These are phyloP conservation scores for Phytopythium litorale DNA, from an alignment of 352 stramenopile genomes.

Conservation along the genomic window DNA sequence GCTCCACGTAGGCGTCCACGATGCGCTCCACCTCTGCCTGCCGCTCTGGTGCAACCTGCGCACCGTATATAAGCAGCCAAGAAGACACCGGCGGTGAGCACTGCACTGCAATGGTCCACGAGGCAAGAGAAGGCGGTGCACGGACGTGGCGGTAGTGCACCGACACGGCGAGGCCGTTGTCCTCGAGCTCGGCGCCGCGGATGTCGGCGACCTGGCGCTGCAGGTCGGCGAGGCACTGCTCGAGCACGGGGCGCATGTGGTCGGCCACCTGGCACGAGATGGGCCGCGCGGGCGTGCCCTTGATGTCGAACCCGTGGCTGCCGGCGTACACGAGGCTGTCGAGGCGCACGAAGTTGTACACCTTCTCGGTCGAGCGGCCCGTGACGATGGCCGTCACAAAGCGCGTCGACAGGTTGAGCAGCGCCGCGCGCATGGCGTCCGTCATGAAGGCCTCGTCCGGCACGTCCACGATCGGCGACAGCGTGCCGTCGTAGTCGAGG, in stretches of 20 bases:
- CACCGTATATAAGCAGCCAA: constrained; percentile 8
- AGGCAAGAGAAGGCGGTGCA: neutral
- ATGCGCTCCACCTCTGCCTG: constrained; percentile 82
- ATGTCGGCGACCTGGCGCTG: constrained; percentile 36
- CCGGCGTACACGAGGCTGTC: constrained; percentile 77
- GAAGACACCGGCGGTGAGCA: neutral
- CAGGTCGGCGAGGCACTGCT: constrained; percentile 36
- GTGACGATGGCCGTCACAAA: constrained; percentile 76
- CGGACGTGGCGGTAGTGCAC: constrained; percentile 74
- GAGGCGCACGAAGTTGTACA: constrained; percentile 75
- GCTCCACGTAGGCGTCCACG: constrained; percentile 70
- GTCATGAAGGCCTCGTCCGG: constrained; percentile 66
- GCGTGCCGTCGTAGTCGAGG: constrained; percentile 72
- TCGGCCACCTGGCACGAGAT: constrained; percentile 60
- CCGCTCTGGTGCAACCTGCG: constrained; percentile 32
- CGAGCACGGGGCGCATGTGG: constrained; percentile 43
- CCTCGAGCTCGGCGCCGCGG: constrained; percentile 58
- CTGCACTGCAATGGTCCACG: too few species aligned
- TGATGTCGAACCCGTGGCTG: constrained; percentile 82
- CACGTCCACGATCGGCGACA: constrained; percentile 78
- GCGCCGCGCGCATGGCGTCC: constrained; percentile 50
- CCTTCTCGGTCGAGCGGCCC: constrained; percentile 66
- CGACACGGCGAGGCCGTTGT: constrained; percentile 75
- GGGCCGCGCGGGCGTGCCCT: constrained; percentile 44
- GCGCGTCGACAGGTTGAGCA: constrained; percentile 58